Evolutionary conservation across 1,139 yeast genomes (phyloP).

Genomic region (Suhomyces chickasaworum): DNA sequence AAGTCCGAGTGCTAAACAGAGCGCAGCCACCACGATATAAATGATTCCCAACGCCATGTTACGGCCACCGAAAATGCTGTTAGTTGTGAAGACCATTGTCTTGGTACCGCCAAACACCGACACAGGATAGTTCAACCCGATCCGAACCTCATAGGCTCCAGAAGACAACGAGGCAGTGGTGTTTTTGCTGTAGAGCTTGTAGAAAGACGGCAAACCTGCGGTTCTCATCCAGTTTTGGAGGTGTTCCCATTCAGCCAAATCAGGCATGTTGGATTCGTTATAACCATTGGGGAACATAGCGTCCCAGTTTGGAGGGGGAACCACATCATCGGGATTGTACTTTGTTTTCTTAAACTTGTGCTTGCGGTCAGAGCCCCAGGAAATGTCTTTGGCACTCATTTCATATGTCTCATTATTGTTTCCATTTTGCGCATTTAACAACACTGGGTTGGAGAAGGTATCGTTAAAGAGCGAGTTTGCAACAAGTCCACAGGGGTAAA

Average conservation of each 20-base stretch:
- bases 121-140: constrained; percentile 72
- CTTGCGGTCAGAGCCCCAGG: constrained; percentile 66
- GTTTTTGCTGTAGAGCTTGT: constrained; percentile 66
- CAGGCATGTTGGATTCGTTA: constrained; percentile 63
- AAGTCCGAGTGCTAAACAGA: constrained; percentile 49
- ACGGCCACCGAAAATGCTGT: constrained; percentile 69
- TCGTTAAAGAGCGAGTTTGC: constrained; percentile 80
- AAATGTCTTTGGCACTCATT: constrained; percentile 58
- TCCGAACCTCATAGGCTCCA: constrained; percentile 62
- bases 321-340: constrained; percentile 59
- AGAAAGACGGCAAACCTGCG: constrained; percentile 71
- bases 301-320: constrained; percentile 80
- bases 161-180: constrained; percentile 48
- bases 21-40: constrained; percentile 64
- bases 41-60: constrained; percentile 68
- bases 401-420: constrained; percentile 45
- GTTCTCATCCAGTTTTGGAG: constrained; percentile 85
- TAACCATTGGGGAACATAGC: constrained; percentile 69
- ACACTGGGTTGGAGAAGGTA: constrained; percentile 54
- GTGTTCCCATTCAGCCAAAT: constrained; percentile 49
- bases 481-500: constrained; percentile 78
- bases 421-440: constrained; percentile 45
- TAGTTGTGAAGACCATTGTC: constrained; percentile 65
- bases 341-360: constrained; percentile 59
- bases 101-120: constrained; percentile 69